phyloP scores from a whole-genome alignment of 257 asterid species.

The Scutellaria minor region DNA sequence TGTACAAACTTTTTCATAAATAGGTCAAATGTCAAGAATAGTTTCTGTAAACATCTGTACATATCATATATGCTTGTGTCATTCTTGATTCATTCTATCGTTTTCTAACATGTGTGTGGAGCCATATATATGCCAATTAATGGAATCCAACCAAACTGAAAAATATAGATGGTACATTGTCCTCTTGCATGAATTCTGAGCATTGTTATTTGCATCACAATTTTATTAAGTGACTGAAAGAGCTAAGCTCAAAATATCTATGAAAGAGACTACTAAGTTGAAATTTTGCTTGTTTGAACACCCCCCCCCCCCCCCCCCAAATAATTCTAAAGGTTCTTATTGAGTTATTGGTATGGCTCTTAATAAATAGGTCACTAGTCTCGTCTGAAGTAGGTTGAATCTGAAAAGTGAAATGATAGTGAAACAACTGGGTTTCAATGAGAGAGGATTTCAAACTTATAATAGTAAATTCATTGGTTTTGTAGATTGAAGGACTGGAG shows the following conservation, averaged over 20 bases:
- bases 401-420: too few relatives aligned
- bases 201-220: neutral
- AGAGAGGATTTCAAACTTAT: too few relatives aligned
- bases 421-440: too few relatives aligned
- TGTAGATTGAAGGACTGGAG: too few relatives aligned
- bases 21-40: neutral
- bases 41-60: neutral
- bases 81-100: neutral
- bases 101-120: slow-evolving; percentile 13
- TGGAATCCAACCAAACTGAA: slow-evolving; percentile 13
- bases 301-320: too few relatives aligned
- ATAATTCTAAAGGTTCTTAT: too few relatives aligned
- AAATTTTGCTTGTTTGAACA: too few relatives aligned
- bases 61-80: neutral
- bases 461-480: too few relatives aligned
- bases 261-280: too few relatives aligned
- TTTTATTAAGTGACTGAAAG: neutral
- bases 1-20: neutral
- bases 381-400: too few relatives aligned
- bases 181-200: neutral
- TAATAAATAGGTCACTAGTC: too few relatives aligned
- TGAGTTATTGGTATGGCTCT: too few relatives aligned
- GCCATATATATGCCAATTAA: neutral
- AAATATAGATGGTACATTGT: neutral
- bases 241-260: neutral